Base-by-base conservation (phyloP, 768 basidiomycete genomes). In the Albatrellus ellisii region DNA sequence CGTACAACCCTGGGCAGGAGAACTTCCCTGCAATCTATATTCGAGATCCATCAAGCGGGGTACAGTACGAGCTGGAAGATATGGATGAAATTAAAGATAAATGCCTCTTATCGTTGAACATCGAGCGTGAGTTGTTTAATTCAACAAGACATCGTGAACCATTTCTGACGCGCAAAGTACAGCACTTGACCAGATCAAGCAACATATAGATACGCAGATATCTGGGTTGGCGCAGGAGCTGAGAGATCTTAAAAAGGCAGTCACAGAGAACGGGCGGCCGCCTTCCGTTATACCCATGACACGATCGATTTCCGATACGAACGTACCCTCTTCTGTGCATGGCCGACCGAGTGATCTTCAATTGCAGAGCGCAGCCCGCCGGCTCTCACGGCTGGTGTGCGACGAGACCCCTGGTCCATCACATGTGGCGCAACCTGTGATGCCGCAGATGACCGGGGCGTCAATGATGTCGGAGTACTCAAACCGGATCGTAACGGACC, bases 131-230 rank as follows among this genome's bases (percentile, higher is more conserved):
- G 92, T 77, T 14, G 18, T 9, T 33, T 33, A 15, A n/a, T 35
- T 50, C 12, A 27, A 17, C 9, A 20, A 14, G 15, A 15, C 40
- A 15, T 14, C 24, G 15, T 42, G 4, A 11, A 36, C 7, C 31
- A 4, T 32, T n/a, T n/a, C 34, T 47, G 34, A 44, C 26, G 34
- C 11, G 8, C 40, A 5, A 20, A 27, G 40, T 28, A 15, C 52
- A 99, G 94, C 90, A 18, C 78, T 98, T 42, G 92, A 99, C 61
- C 94, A 98, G 58, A 94, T 99, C 59, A 97, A 94, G 58, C 90
- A 97, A 55, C 94, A 99, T 57, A 92, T 99, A 51, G 94, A 99
- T 54, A 54, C 76, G 2, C 91, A 94, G 53, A 92, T 99, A 47
- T 78, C 85, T 0, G 66, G 65, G 0, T 65, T 99, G 14, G 77